These are phyloP conservation scores for Pseudopithomyces maydicus DNA, from an alignment of 2,329 filamentous ascomycete species.

Conservation along the genomic window DNA sequence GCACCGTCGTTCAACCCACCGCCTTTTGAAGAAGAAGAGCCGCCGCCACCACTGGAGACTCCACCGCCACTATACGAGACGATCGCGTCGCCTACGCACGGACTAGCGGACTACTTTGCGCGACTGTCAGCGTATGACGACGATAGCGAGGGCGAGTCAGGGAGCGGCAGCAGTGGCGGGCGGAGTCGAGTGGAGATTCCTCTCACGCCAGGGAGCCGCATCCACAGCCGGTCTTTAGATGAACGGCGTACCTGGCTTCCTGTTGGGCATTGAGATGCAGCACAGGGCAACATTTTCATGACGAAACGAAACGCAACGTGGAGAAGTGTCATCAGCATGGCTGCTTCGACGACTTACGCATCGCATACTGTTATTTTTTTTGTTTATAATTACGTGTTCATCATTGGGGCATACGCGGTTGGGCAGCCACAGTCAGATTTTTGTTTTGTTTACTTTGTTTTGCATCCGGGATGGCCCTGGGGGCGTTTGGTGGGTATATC, in stretches of 20 bases:
- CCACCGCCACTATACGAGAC: slow-evolving; percentile 85
- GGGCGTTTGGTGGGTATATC: slow-evolving; percentile 10
- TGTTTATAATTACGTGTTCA: neutral
- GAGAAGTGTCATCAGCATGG: neutral
- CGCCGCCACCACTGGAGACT: slow-evolving; percentile 74
- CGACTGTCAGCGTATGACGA: slow-evolving; percentile 71
- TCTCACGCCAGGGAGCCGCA: slow-evolving; percentile 65
- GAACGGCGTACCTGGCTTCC: slow-evolving; percentile 62
- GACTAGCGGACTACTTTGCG: slow-evolving; percentile 84
- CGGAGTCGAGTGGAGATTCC: slow-evolving; percentile 60
- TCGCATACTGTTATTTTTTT: slow-evolving; percentile 1
- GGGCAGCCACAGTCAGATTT: neutral
- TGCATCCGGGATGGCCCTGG: slow-evolving; percentile 6
- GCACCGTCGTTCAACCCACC: slow-evolving; percentile 87
- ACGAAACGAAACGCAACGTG: slow-evolving; percentile 25
- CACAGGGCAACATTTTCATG: slow-evolving; percentile 21
- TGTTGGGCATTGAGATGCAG: slow-evolving; percentile 37
- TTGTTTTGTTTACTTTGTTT: neutral
- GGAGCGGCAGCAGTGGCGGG: slow-evolving; percentile 39
- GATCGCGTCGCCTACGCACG: slow-evolving; percentile 73
- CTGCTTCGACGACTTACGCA: neutral
- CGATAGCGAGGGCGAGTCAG: slow-evolving; percentile 62
- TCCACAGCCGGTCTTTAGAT: slow-evolving; percentile 67
- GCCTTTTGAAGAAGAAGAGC: slow-evolving; percentile 79
- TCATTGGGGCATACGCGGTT: neutral